phyloP scores from a whole-genome alignment of 148 eudicot genomes.

The Amaranthus palmeri region DNA sequence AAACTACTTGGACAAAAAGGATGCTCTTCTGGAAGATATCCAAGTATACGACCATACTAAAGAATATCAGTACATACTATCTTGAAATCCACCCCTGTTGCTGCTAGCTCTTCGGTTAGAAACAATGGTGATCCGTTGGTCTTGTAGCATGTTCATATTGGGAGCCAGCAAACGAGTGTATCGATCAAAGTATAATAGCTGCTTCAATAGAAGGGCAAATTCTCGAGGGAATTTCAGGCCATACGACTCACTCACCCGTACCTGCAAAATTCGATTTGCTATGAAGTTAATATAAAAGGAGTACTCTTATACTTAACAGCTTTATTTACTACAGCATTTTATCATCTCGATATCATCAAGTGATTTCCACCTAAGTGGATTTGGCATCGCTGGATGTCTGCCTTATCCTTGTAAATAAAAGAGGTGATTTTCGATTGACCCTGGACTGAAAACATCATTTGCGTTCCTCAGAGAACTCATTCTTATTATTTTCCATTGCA shows the following conservation, averaged over 20 bases:
- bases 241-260: conserved; percentile 93
- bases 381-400: too few species aligned
- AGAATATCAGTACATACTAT: neutral
- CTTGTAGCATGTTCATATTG: conserved; percentile 88
- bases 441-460: too few species aligned
- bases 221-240: conserved; percentile 93
- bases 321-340: too few species aligned
- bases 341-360: too few species aligned
- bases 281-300: too few species aligned
- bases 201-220: conserved; percentile 95
- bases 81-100: conserved; percentile 19
- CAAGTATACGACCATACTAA: neutral
- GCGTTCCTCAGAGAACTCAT: too few species aligned
- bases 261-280: conserved; percentile 29
- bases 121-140: conserved; percentile 74
- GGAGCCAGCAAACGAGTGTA: conserved; percentile 96
- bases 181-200: conserved; percentile 93
- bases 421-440: too few species aligned
- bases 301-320: too few species aligned
- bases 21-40: neutral
- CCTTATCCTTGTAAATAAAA: too few species aligned
- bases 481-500: too few species aligned
- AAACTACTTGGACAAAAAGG: neutral
- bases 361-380: too few species aligned
- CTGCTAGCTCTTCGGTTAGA: conserved; percentile 44